These are phyloP conservation scores for Euryodendron excelsum DNA, from an alignment of 148 eudicot genomes.

Conservation along the genomic window DNA sequence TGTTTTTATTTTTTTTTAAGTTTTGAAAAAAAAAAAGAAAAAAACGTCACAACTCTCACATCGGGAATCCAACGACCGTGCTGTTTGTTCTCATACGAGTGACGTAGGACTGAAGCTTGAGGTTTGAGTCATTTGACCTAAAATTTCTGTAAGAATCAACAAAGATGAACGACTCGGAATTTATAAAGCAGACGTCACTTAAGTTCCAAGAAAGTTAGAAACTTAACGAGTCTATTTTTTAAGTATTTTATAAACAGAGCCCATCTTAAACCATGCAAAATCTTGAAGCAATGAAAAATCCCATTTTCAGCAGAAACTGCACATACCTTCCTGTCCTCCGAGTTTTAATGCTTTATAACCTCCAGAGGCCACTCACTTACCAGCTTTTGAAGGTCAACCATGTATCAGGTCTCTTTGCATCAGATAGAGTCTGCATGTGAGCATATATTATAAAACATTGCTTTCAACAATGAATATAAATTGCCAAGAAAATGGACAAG, in stretches of 20 bases:
- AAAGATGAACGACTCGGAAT: not conserved
- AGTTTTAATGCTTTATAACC: conserved; percentile 63
- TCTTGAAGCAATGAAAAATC: not conserved
- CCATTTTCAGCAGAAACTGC: not conserved
- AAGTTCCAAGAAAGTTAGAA: conserved; percentile 1
- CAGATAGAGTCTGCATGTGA: conserved; percentile 53
- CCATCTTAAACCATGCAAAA: not conserved
- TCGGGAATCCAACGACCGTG: too few species aligned
- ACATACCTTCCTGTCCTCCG: conserved; percentile 62
- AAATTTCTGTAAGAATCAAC: not conserved
- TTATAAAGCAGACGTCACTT: not conserved
- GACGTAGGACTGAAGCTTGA: too few species aligned
- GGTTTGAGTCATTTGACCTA: not conserved
- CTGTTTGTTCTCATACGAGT: too few species aligned
- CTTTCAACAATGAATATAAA: not conserved
- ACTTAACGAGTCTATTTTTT: not conserved
- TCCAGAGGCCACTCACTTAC: conserved; percentile 85
- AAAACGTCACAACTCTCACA: too few species aligned
- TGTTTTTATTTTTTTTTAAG: too few species aligned
- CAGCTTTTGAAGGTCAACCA: conserved; percentile 78
- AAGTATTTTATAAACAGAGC: not conserved
- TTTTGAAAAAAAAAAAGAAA: too few species aligned
- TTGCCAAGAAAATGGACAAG: not conserved
- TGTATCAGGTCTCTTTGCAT: conserved; percentile 43
- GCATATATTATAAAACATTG: conserved; percentile 1